Evolutionary conservation across 495 filamentous ascomycete species (phyloP), one percentile per base, ranked within the genome.

Genomic region (Friedmanniomyces simplex): DNA sequence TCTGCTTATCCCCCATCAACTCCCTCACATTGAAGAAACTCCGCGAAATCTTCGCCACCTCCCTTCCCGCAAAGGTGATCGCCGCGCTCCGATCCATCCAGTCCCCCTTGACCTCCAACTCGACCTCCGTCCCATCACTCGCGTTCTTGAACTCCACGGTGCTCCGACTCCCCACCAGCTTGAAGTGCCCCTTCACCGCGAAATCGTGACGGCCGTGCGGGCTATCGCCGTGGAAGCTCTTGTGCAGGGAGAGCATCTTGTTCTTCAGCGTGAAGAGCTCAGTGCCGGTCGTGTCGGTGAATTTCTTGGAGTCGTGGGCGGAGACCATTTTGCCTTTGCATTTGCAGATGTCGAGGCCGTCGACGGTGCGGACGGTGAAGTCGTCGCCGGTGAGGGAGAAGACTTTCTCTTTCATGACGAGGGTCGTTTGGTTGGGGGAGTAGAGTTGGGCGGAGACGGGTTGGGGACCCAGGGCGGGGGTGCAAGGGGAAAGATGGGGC

Each of bases 201-300:
- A 63, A 63, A 39, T 63, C 41, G 32, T 51, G 25, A 8, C 13
- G 20, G 26, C 39, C 54, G 14, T 47, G 11, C 12, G 56, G 51
- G 41, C 34, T 52, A 7, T 59, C 51, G 34, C 34, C 57, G 56
- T 50, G 56, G 49, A 63, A 63, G 25, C n/a, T 42, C 52, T 56
- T 59, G 46, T 20, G 10, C 20, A 63, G 43, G 30, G 51, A 18
- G 14, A 63, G 12, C 51, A 63, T 55, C 43, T 63, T 60, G 39
- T 59, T 63, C n/a, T 52, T 48, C n/a, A 63, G 51, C 20, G 56
- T 63, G 52, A 63, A 63, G 24, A 63, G 34, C 46, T 63, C 61
- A 18, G 49, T 43, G 37, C 39, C 61, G n/a, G 22, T 14, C 20
- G 52, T 45, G 26, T 55, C 52, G 43, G 46, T 45, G 52, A 63